Evolutionary conservation across 345 rosid genomes (phyloP), one percentile per base, ranked within the genome.

Genomic region (Gossypium mustelinum): DNA sequence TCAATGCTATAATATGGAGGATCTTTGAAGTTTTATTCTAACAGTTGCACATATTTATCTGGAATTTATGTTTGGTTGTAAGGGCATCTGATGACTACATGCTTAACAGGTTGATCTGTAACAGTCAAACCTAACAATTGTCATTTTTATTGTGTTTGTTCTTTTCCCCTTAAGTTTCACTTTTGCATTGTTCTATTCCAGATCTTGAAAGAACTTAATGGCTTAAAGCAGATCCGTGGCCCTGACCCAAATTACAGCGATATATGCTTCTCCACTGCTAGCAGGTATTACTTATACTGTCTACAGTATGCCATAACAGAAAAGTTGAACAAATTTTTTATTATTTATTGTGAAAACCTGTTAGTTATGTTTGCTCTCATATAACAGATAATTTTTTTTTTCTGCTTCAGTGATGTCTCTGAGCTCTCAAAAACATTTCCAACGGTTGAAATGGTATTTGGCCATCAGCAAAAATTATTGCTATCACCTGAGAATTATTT

Each of bases 181-280:
- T 18, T 45, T 22, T 67, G 34, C 71, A 45, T 52, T 66, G 43
- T 73, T 59, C 34, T 41, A 10, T 58, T 81, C 80, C 81, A 94
- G 97, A 79, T 94, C 34, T 81, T 83, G 80, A 82, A 79, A 82
- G 91, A 92, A 81, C 83, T 86, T 76, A 84, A 79, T 11, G 78
- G 89, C 66, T 80, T 91, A 44, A 87, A 90, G 86, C 88, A 81
- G 80, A 88, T 91, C 60, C 91, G 34, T 22, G 98, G 98, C 61
- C 98, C 98, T 65, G 99, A 94, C 78, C 98, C 98, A 20, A 94
- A 87, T 76, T 94, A 85, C 78, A 87, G 91, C 68, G 98, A 94
- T 75, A 87, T 89, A 77, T 94, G 96, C 84, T 94, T 92, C 80
- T 89, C 86, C 58, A 87, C 88, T 59, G 89, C 85, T 70, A 71